These are phyloP conservation scores for Prunus dulcis DNA, from an alignment of 306 rosid species.

Conservation along the genomic window DNA sequence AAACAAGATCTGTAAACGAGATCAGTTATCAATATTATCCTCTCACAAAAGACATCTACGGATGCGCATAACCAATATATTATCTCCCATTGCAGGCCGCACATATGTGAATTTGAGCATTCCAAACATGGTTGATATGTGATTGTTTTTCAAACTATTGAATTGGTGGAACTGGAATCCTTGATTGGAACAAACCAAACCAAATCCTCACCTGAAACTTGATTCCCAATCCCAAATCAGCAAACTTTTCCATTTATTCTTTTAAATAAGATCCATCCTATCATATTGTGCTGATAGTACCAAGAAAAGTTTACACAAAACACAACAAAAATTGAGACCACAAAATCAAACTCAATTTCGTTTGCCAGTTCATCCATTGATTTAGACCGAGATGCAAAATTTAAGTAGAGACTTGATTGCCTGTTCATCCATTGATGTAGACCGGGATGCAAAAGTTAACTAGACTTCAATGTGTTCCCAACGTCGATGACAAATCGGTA, in stretches of 20 bases:
- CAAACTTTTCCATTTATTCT: too few species aligned
- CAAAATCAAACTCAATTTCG: background rate
- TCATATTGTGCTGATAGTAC: background rate
- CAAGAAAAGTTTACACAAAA: background rate
- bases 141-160: too few species aligned
- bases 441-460: background rate
- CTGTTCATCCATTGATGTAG: background rate
- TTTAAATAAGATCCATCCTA: too few species aligned
- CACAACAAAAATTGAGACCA: background rate
- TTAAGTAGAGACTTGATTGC: background rate
- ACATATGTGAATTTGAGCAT: too few species aligned
- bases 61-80: too few species aligned
- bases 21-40: too few species aligned
- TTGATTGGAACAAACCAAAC: background rate
- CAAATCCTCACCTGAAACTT: background rate
- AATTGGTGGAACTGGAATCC: too few species aligned
- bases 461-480: conserved; percentile 23
- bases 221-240: background rate
- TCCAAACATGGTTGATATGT: too few species aligned
- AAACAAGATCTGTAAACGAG: too few species aligned
- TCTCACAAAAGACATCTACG: too few species aligned
- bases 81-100: too few species aligned
- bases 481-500: conserved; percentile 54
- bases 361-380: background rate
- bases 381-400: background rate